Conservation (phyloP, 257 asterid species). For the Marsdenia floribunda region DNA sequence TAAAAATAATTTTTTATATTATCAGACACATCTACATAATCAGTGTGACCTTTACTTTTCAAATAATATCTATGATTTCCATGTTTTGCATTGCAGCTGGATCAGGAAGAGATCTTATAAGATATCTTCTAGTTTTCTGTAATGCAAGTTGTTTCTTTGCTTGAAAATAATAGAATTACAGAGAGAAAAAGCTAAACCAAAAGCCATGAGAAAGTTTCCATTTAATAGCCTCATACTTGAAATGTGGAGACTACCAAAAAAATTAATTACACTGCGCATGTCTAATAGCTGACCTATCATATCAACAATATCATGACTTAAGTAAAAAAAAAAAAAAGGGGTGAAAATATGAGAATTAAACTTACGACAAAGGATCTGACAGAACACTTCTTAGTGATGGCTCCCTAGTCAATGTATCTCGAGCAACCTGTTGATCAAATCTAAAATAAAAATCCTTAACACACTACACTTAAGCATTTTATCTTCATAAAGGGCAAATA, state of each 20-base stretch:
- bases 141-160: neutral
- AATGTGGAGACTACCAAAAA: neutral
- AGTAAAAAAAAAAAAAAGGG: constrained; percentile 12
- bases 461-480: constrained; percentile 20
- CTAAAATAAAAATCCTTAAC: constrained; percentile 32
- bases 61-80: neutral
- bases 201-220: neutral
- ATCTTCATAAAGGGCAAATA: constrained; percentile 1
- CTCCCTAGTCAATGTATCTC: constrained; percentile 58
- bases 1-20: neutral
- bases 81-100: neutral
- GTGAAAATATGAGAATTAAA: constrained; percentile 17
- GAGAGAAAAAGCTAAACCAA: neutral
- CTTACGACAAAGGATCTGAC: constrained; percentile 97
- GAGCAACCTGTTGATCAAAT: constrained; percentile 60
- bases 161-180: neutral
- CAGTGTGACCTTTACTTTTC: neutral
- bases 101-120: neutral
- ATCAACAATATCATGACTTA: neutral
- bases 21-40: neutral
- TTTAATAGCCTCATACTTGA: neutral
- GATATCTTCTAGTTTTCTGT: neutral
- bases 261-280: neutral
- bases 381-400: constrained; percentile 88
- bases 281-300: neutral